Base-by-base conservation (phyloP, 306 rosid species). In the Cucumis melo region DNA sequence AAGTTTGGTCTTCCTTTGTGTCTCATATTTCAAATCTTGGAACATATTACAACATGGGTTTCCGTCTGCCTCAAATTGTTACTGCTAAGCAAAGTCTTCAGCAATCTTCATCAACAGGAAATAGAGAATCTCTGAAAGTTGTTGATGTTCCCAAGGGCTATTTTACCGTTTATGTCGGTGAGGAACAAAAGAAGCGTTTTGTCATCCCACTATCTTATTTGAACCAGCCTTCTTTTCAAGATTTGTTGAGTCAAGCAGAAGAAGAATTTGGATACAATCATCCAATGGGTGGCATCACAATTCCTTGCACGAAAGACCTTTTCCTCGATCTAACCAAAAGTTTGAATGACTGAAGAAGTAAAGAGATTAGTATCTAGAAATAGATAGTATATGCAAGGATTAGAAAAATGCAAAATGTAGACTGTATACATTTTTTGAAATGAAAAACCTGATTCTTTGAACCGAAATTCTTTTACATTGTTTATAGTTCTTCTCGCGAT, bases 231-330 rank as follows among this genome's bases (percentile, higher is more conserved):
- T 20, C 46, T 3, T 84, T 86, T 61, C 85, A 81, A 78, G 84
- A 86, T 6, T 34, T 83, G 53, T 54, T 83, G 5, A 50, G 67
- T 41, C 72, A 77, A 74, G 70, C 81, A 2, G 81, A 79, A 57
- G 78, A 85, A 62, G 84, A 83, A 73, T 86, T 77, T 19, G 85
- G 87, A 68, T 81, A 73, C 74, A 38, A 79, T 77, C 81, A 86
- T 83, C 85, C 87, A 5, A 77, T 16, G 19, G 85, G 82, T 10
- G 85, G 84, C 39, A 79, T 86, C 15, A 83, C 80, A 66, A 79
- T 86, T 65, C 83, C 87, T 1, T 83, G 87, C 61, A 46, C 4
- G 2, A 27, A 64, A 19, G 15, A 64, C 0, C 1, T 36, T 16
- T 64, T 64, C 50, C 21, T 8, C 2, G 12, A 38, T 53, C 59